phyloP scores from a whole-genome alignment of 106 monocot genomes.

The Apostasia shenzhenica region DNA sequence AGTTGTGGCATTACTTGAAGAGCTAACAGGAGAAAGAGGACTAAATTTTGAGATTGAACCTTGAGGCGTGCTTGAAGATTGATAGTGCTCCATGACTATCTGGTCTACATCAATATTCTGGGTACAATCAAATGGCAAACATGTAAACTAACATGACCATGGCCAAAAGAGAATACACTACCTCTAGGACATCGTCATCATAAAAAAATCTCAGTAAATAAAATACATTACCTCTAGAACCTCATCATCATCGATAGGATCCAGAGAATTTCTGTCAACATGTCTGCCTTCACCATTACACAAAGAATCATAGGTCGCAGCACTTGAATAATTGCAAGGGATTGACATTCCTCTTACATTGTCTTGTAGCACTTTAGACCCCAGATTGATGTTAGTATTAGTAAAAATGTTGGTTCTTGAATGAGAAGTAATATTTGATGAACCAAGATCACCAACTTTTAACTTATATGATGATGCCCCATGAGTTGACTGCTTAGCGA shows the following conservation, averaged over 20 bases:
- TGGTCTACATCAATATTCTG: constrained; percentile 94
- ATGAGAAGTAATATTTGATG: constrained; percentile 12
- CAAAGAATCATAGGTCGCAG: constrained; percentile 6
- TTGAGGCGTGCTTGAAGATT: constrained; percentile 55
- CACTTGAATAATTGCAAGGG: constrained; percentile 5
- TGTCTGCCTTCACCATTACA: constrained; percentile 4
- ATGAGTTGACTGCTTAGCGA: constrained; percentile 10
- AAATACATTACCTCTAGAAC: constrained; percentile 44
- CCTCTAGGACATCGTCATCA: neutral
- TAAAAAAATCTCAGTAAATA: neutral
- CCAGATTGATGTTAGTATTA: constrained; percentile 6
- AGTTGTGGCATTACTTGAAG: constrained; percentile 1
- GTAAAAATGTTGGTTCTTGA: neutral
- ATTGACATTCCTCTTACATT: constrained; percentile 15
- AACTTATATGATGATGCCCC: constrained; percentile 7
- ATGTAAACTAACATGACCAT: neutral
- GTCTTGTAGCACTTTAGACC: constrained; percentile 15
- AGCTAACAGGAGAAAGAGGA: constrained; percentile 28
- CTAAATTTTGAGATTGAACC: constrained; percentile 34
- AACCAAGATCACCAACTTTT: constrained; percentile 1
- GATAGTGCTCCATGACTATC: constrained; percentile 86
- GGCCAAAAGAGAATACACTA: neutral
- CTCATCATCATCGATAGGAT: constrained; percentile 62
- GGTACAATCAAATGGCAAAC: constrained; percentile 6
- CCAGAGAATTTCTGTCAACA: constrained; percentile 24